Evolutionary conservation across 2,329 filamentous ascomycete species (phyloP).

Genomic region (Mycosphaerella sp.): DNA sequence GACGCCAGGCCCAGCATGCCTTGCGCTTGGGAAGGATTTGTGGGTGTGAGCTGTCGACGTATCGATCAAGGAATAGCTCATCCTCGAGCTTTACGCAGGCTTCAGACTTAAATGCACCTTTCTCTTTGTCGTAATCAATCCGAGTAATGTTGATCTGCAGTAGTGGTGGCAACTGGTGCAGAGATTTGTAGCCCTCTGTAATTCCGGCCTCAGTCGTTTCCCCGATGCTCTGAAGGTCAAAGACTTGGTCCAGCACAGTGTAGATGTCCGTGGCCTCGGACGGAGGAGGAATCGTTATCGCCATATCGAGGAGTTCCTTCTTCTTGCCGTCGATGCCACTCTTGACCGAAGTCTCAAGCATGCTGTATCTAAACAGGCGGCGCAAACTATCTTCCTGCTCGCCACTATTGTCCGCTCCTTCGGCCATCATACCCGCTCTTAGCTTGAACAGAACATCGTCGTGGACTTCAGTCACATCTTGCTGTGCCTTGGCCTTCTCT

Average conservation of each 20-base stretch:
- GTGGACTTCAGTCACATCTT: constrained; percentile 95
- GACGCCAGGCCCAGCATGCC: constrained; percentile 68
- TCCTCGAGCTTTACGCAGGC: constrained; percentile 75
- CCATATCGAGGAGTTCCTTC: constrained; percentile 44
- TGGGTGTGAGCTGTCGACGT: constrained; percentile 62
- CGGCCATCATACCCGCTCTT: constrained; percentile 76
- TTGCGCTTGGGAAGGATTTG: constrained; percentile 59
- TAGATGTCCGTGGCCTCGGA: constrained; percentile 63
- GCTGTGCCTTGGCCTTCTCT: constrained; percentile 58
- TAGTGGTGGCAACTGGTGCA: constrained; percentile 62
- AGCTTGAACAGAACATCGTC: constrained; percentile 85
- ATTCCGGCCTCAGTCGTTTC: constrained; percentile 49
- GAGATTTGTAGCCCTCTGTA: constrained; percentile 60
- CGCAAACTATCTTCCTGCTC: constrained; percentile 63
- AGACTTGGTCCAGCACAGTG: constrained; percentile 75
- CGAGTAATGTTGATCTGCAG: constrained; percentile 87
- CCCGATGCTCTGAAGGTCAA: constrained; percentile 70
- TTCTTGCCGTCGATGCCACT: constrained; percentile 19
- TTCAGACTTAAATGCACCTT: constrained; percentile 61
- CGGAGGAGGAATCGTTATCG: constrained; percentile 57
- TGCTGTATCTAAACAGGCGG: constrained; percentile 27
- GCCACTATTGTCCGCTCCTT: constrained; percentile 56
- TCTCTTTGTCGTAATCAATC: constrained; percentile 61
- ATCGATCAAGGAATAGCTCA: constrained; percentile 79
- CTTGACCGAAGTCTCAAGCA: constrained; percentile 21